Percentiles rank a stretch among this genome's conserved stretches.
phyloP scores from a whole-genome alignment of 2,329 filamentous ascomycete species.

The Onygenales sp. region DNA sequence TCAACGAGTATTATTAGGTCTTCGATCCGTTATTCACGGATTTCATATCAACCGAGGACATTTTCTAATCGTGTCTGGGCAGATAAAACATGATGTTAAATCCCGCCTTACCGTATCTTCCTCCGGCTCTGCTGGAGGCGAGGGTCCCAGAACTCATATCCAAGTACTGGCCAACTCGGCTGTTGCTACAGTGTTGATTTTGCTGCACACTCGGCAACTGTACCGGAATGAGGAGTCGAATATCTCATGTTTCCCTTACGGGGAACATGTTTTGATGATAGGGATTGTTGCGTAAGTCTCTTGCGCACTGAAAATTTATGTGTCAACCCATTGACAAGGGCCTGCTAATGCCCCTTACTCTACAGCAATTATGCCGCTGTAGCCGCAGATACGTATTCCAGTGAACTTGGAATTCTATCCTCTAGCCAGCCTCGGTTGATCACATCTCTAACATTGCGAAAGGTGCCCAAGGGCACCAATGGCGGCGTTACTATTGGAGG shows the following conservation, averaged over 20 bases:
- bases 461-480: constrained; percentile 85
- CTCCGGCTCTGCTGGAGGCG: constrained; percentile 60
- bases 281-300: constrained; percentile 32
- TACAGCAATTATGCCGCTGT: constrained; percentile 75
- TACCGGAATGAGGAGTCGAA: constrained; percentile 9
- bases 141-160: constrained; percentile 72
- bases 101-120: constrained; percentile 69
- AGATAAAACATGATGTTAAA: constrained; percentile 85
- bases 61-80: not conserved
- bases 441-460: constrained; percentile 64
- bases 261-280: constrained; percentile 27
- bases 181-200: constrained; percentile 58
- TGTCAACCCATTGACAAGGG: not conserved
- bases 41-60: not conserved
- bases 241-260: constrained; percentile 30
- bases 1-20: not conserved
- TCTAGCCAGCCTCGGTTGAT: constrained; percentile 69
- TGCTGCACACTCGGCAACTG: constrained; percentile 42
- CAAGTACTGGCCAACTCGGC: constrained; percentile 88
- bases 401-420: constrained; percentile 87
- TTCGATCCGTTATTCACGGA: constrained; percentile 3
- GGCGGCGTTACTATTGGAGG: constrained; percentile 77
- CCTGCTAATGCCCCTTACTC: not conserved
- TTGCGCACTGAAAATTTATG: not conserved
- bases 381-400: constrained; percentile 87